Conservation (phyloP, 306 rosid species). For the Trichosanthes cucumerina region DNA sequence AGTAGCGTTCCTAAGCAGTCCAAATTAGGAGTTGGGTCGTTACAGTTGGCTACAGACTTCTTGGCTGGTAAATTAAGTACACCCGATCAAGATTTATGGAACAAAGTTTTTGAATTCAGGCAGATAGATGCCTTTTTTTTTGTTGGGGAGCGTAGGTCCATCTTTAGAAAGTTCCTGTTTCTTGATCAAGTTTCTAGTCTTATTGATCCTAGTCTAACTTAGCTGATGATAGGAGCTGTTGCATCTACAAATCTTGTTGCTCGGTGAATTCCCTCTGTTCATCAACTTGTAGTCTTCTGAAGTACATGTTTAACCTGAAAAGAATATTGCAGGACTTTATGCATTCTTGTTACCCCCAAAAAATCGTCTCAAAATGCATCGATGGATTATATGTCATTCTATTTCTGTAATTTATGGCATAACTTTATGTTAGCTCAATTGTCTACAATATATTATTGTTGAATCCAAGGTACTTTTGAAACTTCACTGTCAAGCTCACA, state of each 20-base stretch:
- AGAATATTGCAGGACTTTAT: background rate
- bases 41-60: background rate
- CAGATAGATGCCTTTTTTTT: background rate
- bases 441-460: background rate
- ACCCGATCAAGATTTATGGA: background rate
- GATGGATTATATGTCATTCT: background rate
- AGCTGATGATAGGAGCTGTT: background rate
- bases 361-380: background rate
- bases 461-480: background rate
- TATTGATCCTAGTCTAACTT: background rate
- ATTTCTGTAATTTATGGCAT: background rate
- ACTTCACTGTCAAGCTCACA: background rate
- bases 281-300: background rate
- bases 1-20: no score
- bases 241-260: background rate
- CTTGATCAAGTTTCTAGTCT: background rate
- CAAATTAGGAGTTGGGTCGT: no score
- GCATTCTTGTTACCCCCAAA: background rate
- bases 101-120: background rate
- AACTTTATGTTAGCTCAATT: background rate
- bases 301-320: background rate
- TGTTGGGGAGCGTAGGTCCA: background rate
- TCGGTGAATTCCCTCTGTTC: background rate
- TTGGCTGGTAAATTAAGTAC: background rate
- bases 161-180: background rate